These are phyloP conservation scores for Ochetophila trinervis DNA, from an alignment of 306 rosid genomes.

Conservation along the genomic window DNA sequence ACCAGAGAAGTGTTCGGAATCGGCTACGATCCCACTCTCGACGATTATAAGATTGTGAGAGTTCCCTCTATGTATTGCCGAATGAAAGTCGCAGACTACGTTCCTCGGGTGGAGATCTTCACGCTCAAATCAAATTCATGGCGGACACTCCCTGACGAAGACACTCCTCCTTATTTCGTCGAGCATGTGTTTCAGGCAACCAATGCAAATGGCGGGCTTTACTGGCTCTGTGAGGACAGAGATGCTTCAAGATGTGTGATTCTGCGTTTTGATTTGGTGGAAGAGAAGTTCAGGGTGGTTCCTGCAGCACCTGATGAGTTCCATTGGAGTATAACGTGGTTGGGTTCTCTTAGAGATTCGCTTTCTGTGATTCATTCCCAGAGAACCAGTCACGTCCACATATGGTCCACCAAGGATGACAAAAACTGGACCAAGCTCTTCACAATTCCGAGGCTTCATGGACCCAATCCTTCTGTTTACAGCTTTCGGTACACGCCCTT, in stretches of 20 bases:
- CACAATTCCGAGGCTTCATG: constrained; percentile 11
- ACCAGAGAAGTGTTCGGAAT: constrained; percentile 35
- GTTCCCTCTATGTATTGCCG: constrained; percentile 35
- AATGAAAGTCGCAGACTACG: constrained; percentile 17
- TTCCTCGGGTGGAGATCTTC: constrained; percentile 28
- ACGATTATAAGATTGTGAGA: constrained; percentile 35
- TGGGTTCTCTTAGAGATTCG: constrained; percentile 23
- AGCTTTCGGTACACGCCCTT: constrained; percentile 29
- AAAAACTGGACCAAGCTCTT: constrained; percentile 28
- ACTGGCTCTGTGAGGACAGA: constrained; percentile 32
- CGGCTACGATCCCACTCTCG: constrained; percentile 21
- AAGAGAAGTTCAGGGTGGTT: constrained; percentile 35
- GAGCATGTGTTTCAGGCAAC: constrained; percentile 41
- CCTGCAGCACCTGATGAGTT: constrained; percentile 19
- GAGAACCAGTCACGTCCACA: constrained; percentile 25
- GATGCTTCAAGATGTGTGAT: constrained; percentile 7
- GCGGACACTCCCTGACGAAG: constrained; percentile 32
- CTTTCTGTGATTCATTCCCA: constrained; percentile 31
- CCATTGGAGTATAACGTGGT: constrained; percentile 23
- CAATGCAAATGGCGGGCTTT: constrained; percentile 28
- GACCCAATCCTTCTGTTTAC: constrained; percentile 5
- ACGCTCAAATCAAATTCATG: constrained; percentile 19
- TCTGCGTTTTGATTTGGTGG: constrained; percentile 30
- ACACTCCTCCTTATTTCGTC: constrained; percentile 28
- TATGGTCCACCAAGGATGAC: constrained; percentile 36